Conservation (phyloP, 1,139 yeast species). For the Yamadazyma oceani region DNA sequence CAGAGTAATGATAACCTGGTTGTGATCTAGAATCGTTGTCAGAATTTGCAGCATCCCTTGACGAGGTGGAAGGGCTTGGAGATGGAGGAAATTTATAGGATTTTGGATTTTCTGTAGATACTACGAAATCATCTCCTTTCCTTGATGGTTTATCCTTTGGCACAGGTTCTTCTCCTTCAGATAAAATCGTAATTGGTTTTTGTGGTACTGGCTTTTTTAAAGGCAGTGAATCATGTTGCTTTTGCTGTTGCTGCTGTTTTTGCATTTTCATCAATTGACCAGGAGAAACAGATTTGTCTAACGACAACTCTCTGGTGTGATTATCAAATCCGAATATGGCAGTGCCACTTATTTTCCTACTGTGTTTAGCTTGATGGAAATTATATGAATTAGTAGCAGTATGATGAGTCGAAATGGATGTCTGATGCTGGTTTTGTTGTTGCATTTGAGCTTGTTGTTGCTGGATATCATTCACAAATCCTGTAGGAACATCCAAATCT, state of each 20-base stretch:
- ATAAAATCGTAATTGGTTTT: conserved; percentile 12
- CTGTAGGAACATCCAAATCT: conserved; percentile 55
- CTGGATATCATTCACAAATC: conserved; percentile 22
- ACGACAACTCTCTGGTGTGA: conserved; percentile 52
- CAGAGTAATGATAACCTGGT: conserved; percentile 37
- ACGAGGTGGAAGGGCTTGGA: conserved; percentile 21
- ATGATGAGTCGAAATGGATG: conserved; percentile 6
- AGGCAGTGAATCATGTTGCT: conserved; percentile 10
- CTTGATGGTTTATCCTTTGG: conserved; percentile 7
- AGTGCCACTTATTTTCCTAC: conserved; percentile 54
- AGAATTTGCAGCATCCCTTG: neutral
- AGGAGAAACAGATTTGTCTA: conserved; percentile 42
- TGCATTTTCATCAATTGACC: conserved; percentile 30
- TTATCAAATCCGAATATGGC: conserved; percentile 62
- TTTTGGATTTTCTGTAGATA: conserved; percentile 40
- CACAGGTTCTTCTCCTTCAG: conserved; percentile 31
- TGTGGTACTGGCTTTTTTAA: conserved; percentile 6
- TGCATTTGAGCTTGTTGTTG: conserved; percentile 3
- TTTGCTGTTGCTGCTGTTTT: neutral
- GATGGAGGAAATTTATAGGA: conserved; percentile 53
- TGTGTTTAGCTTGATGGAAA: conserved; percentile 23
- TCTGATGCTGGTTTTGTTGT: conserved; percentile 8
- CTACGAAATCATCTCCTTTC: conserved; percentile 33
- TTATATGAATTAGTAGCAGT: conserved; percentile 15
- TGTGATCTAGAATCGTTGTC: conserved; percentile 5